phyloP scores from a whole-genome alignment of 345 rosid genomes.

The Pugionium dolabratum region DNA sequence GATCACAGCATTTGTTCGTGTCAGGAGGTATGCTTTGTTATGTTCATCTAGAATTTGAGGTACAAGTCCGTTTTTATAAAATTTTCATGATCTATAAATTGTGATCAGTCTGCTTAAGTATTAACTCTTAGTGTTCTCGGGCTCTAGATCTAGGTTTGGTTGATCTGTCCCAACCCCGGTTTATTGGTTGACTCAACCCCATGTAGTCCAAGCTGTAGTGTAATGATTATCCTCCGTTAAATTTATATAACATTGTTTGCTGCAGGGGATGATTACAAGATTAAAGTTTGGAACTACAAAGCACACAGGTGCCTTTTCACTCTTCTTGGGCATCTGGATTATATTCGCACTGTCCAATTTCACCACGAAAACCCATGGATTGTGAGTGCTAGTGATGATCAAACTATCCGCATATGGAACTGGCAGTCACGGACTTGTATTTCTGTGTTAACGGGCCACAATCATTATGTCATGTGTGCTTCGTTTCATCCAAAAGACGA shows the following conservation, averaged over 20 bases:
- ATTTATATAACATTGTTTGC: constrained; percentile 15
- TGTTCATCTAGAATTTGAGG: not conserved
- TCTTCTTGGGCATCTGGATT: constrained; percentile 96
- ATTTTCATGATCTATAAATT: not conserved
- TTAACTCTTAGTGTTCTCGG: not conserved
- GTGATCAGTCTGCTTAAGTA: not conserved
- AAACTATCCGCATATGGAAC: constrained; percentile 97
- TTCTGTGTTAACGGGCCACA: constrained; percentile 94
- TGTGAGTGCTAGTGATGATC: constrained; percentile 98
- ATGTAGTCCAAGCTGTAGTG: constrained; percentile 20
- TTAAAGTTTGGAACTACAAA: constrained; percentile 97
- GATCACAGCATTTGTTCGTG: constrained; percentile 86
- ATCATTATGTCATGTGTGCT: constrained; percentile 99
- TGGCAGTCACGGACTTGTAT: constrained; percentile 98
- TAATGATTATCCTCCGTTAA: not conserved
- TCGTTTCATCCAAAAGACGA: constrained; percentile 96
- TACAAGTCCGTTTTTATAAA: not conserved
- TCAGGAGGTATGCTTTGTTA: constrained; percentile 65
- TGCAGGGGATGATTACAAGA: constrained; percentile 96
- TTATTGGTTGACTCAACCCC: constrained; percentile 9
- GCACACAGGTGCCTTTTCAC: constrained; percentile 87
- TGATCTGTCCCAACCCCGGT: not conserved
- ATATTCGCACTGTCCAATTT: constrained; percentile 94
- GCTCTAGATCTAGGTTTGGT: not conserved
- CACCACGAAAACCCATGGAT: constrained; percentile 99